Percentiles rank a stretch among this genome's conserved stretches.
Conservation (phyloP, 2,329 filamentous ascomycete species). For the Pyrenophora seminiperda region DNA sequence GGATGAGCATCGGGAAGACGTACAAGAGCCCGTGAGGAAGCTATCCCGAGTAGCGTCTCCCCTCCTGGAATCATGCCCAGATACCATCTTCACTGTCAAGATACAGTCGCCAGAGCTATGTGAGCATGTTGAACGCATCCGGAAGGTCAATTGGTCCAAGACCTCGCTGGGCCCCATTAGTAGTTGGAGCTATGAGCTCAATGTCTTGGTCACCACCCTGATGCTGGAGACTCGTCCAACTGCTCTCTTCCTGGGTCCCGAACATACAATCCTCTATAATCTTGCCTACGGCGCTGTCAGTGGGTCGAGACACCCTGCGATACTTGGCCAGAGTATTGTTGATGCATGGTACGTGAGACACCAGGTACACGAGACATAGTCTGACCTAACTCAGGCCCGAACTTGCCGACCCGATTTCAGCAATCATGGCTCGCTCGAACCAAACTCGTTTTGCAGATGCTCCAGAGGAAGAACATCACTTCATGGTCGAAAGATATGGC, state of each 20-base stretch:
- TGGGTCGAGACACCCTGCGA: conserved; percentile 17
- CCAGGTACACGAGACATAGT: neutral
- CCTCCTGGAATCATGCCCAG: neutral
- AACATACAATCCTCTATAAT: conserved; percentile 21
- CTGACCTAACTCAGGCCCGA: conserved; percentile 10
- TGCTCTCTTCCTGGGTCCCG: conserved; percentile 19
- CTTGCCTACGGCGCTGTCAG: conserved; percentile 14
- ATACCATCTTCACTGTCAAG: conserved; percentile 18
- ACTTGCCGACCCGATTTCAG: conserved; percentile 10
- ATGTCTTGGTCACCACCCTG: conserved; percentile 12
- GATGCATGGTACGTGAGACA: conserved; percentile 15
- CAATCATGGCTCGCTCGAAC: conserved; percentile 11
- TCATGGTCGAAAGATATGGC: conserved; percentile 20
- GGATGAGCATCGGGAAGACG: neutral
- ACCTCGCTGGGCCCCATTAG: conserved; percentile 18
- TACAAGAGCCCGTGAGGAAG: neutral
- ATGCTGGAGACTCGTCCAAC: conserved; percentile 22
- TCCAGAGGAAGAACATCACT: conserved; percentile 20
- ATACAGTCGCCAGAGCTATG: conserved; percentile 15
- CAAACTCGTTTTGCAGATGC: conserved; percentile 12
- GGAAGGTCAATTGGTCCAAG: conserved; percentile 14
- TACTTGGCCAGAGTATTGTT: conserved; percentile 14
- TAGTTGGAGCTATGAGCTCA: conserved; percentile 17
- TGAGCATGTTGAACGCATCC: conserved; percentile 14
- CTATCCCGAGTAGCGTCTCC: conserved; percentile 1